Percentiles rank a stretch among this genome's conserved stretches.
These are phyloP conservation scores for Coemansia nantahalensis DNA, from an alignment of 192 early-diverging fungal species.

Conservation along the genomic window DNA sequence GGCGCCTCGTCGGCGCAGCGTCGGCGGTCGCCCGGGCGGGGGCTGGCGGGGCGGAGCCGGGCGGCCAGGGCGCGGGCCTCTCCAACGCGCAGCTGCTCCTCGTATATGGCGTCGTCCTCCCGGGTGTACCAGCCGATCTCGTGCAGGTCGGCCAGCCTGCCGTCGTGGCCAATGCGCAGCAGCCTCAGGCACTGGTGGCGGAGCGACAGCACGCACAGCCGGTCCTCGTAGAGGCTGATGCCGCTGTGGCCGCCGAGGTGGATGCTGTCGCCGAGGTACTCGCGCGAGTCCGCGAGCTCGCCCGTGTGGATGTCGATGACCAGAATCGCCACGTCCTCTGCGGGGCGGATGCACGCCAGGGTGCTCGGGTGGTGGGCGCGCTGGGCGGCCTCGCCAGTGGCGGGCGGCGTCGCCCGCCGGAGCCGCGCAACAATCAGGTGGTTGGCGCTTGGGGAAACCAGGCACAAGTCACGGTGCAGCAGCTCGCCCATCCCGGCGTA, in stretches of 20 bases:
- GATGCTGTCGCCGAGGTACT: slow-evolving; percentile 38
- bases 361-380: slow-evolving; percentile 14
- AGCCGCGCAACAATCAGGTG: slow-evolving; percentile 34
- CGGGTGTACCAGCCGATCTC: slow-evolving; percentile 51
- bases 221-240: slow-evolving; percentile 36
- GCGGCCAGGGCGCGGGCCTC: slow-evolving; percentile 19
- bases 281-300: slow-evolving; percentile 31
- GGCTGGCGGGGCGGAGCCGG: slow-evolving; percentile 3
- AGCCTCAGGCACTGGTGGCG: slow-evolving; percentile 49
- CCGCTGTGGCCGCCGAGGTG: slow-evolving; percentile 48
- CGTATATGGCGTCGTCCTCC: slow-evolving; percentile 37
- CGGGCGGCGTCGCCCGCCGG: slow-evolving; percentile 7
- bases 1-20: background rate
- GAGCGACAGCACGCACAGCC: slow-evolving; percentile 44
- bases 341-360: slow-evolving; percentile 26
- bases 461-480: slow-evolving; percentile 48
- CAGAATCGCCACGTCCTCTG: slow-evolving; percentile 46
- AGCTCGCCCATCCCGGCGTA: slow-evolving; percentile 34
- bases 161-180: slow-evolving; percentile 26
- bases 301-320: slow-evolving; percentile 29
- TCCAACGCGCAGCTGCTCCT: slow-evolving; percentile 24
- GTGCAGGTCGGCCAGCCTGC: slow-evolving; percentile 24
- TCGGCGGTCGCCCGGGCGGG: slow-evolving; percentile 25
- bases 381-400: background rate
- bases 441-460: slow-evolving; percentile 26